Evolutionary conservation across 1,284 basidiomycete genomes (phyloP), one percentile per base, ranked within the genome.

Genomic region (Ceratobasidium sp.): DNA sequence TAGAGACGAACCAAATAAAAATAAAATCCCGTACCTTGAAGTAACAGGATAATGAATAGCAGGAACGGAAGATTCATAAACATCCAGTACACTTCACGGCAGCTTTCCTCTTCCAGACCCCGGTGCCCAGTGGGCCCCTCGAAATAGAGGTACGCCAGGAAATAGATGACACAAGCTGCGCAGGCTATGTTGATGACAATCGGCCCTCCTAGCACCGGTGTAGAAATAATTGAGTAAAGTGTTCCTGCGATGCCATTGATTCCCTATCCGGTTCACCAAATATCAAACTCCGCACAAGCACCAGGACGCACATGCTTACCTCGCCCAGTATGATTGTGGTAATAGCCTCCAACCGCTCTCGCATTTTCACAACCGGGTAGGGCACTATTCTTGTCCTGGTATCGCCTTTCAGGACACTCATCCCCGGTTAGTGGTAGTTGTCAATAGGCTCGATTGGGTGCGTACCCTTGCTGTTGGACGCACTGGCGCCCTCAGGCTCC

Each of bases 121-220:
- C 21, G 47, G 21, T 2, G 23, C 1, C 49, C 49, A 3, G 47
- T 50, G 8, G 63, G 50, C n/a, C 63, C 49, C 38, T 67, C 63
- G 23, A 67, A 67, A 28, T 67, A 67, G 16, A 67, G n/a, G n/a
- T 67, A 67, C 16, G 63, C 49, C 2, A 67, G 32, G 50, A 52
- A 67, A 41, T 23, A 54, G 9, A 67, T 35, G 14, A 67, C 54
- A 11, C 35, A 67, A 16, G 63, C 63, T 8, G 63, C 21, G 38
- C 63, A 54, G 4, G 50, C 49, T 6, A 67, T 21, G n/a, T 67
- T 67, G 1, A 26, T 23, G 1, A 54, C 50, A 23, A 67, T 54
- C 14, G 63, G 49, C 23, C 63, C 50, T 23, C 63, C 63, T 11
- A 67, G 21, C 2, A 3, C 32, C 4, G 63, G 63, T 8, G 49